Base-by-base conservation (phyloP, 768 basidiomycete species). In the Termitomyces sp. region DNA sequence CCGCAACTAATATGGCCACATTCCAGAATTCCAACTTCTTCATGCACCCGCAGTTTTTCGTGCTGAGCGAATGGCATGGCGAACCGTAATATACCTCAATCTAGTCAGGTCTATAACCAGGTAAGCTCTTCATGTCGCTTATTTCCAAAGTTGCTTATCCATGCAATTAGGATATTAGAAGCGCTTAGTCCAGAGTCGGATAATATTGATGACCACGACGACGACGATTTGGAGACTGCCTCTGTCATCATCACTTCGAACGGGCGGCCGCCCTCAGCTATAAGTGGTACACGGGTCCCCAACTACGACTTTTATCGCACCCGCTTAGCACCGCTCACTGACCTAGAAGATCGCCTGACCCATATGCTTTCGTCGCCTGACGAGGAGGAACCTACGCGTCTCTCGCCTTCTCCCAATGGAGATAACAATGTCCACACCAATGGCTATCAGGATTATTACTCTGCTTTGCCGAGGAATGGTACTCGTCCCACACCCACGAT, bases 31-130 rank as follows among this genome's bases (percentile, higher is more conserved):
- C 67, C 91, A 93, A 71, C 79, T 94, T 13, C 72, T 92, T 68
- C 89, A 93, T 68, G 81, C 87, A 1, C 88, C 88, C 9, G 84
- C 83, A 36, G 82, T 87, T 37, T 93, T 94, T 71, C 83, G 83
- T 62, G 84, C 86, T 18, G 91, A 93, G 68, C 81, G 91, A 61
- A 84, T 89, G 55, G 89, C 91, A 27, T 94, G 91, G 91, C 84
- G 91, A 52, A 82, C 89, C 50, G 91, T 94, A 64, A 89, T 94
- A 66, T 94, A 93, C 74, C 82, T 93, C 59, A 94, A 94, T 72
- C 79, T 94, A 61, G 88, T 93, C 59, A 86, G 87, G 69, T 93
- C 91, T 59, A 74, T 93, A 65, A 85, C 86, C 66, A 83, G 87
- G 87, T 86, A 68, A 61, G 78, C 56, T 45, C 53, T 56, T 61